Percentiles rank a stretch among this genome's conserved stretches.
Evolutionary conservation across 495 filamentous ascomycete genomes (phyloP).

Genomic region (Hyaloscypha bicolor): DNA sequence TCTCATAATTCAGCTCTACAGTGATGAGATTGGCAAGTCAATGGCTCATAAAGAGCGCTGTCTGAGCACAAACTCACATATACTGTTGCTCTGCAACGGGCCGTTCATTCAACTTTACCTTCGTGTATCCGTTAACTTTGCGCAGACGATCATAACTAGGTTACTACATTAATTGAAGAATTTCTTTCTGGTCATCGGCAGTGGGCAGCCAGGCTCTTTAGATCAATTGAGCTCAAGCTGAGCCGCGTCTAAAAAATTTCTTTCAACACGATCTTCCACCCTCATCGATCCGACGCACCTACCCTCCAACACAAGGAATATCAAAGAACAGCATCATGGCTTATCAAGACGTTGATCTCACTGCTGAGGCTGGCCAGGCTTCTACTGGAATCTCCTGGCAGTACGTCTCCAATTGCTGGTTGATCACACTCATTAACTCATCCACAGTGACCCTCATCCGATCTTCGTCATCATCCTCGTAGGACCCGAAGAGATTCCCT

Average conservation of each 20-base stretch:
- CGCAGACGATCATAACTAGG: neutral
- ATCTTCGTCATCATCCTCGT: constrained; percentile 54
- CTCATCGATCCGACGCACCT: neutral
- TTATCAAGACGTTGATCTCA: constrained; percentile 29
- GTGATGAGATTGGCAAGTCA: neutral
- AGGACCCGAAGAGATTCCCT: constrained; percentile 50
- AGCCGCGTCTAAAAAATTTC: neutral
- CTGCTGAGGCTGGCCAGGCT: constrained; percentile 24
- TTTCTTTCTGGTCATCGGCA: neutral
- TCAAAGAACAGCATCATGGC: constrained; percentile 10
- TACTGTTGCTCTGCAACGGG: neutral
- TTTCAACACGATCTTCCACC: neutral
- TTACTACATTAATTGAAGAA: neutral
- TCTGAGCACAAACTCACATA: neutral
- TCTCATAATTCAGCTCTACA: neutral
- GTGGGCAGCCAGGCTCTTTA: neutral
- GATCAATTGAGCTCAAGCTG: neutral
- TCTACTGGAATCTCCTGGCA: constrained; percentile 31
- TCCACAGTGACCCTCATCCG: constrained; percentile 50
- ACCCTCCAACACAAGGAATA: neutral
- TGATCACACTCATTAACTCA: neutral
- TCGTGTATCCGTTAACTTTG: neutral
- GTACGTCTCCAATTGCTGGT: constrained; percentile 16
- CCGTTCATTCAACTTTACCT: neutral
- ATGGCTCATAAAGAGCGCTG: neutral